Conservation (phyloP, 1,284 basidiomycete genomes). For the Ustilago esculenta region DNA sequence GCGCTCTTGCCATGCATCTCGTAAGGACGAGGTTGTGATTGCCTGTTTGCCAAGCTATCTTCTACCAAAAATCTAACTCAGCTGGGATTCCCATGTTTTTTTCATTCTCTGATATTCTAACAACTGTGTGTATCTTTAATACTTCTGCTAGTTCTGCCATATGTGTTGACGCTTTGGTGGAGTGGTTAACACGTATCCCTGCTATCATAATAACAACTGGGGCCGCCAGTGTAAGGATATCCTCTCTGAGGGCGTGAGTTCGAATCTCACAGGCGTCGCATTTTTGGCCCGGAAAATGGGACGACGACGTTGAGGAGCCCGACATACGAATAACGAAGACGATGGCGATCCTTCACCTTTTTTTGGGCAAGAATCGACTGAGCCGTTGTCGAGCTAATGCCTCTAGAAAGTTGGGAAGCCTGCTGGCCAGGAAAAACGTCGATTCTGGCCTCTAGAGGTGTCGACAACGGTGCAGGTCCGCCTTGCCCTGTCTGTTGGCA, state of each 20-base stretch:
- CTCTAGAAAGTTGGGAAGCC: conserved; percentile 7
- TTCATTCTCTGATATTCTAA: neutral
- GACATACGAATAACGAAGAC: neutral
- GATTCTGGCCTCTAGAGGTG: too few relatives aligned
- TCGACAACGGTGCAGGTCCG: too few relatives aligned
- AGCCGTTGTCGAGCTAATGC: neutral
- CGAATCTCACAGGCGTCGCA: conserved; percentile 55
- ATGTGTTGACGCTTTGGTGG: conserved; percentile 42
- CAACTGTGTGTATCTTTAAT: neutral
- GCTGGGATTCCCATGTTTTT: too few relatives aligned
- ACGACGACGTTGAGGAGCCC: neutral
- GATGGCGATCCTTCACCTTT: conserved; percentile 14
- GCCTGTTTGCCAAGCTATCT: too few relatives aligned
- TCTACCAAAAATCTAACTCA: too few relatives aligned
- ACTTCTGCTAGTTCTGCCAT: neutral
- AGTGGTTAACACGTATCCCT: conserved; percentile 57
- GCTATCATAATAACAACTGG: conserved; percentile 28
- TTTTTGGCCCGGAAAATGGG: conserved; percentile 12
- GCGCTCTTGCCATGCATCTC: too few relatives aligned
- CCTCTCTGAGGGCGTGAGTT: conserved; percentile 56
- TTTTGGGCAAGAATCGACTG: conserved; percentile 5
- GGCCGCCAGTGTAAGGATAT: conserved; percentile 28
- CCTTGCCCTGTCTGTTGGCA: too few relatives aligned
- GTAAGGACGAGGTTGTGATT: too few relatives aligned
- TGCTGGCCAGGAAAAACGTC: too few relatives aligned